Conservation (phyloP, 805 yeast genomes). For the Maudiozyma saulgeensis region DNA sequence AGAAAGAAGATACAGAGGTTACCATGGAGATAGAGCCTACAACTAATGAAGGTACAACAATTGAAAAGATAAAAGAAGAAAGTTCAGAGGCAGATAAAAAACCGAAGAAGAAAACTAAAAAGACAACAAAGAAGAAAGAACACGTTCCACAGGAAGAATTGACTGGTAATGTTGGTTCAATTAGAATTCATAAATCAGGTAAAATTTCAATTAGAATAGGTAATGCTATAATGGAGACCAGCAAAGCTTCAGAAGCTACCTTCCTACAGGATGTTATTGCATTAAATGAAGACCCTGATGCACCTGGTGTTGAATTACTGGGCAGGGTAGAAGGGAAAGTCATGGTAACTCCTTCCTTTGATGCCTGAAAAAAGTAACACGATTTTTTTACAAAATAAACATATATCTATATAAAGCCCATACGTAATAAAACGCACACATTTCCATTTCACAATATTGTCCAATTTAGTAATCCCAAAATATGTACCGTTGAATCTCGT, state of each 20-base stretch:
- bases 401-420: too few relatives aligned
- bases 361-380: neutral
- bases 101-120: conserved; percentile 1
- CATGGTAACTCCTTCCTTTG: conserved; percentile 42
- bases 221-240: conserved; percentile 54
- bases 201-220: conserved; percentile 69
- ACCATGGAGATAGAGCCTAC: conserved; percentile 1
- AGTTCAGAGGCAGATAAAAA: conserved; percentile 5
- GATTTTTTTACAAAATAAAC: too few relatives aligned
- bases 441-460: too few relatives aligned
- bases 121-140: conserved; percentile 4
- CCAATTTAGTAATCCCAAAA: too few relatives aligned
- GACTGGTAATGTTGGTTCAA: conserved; percentile 58
- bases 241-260: conserved; percentile 58
- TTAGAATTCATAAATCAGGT: conserved; percentile 79
- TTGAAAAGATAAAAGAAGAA: conserved; percentile 1
- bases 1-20: conserved; percentile 2
- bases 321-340: conserved; percentile 51
- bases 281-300: conserved; percentile 36
- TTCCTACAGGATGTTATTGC: conserved; percentile 67
- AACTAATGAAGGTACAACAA: neutral
- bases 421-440: too few relatives aligned
- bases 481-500: too few relatives aligned
- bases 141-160: conserved; percentile 8
- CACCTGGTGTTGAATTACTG: conserved; percentile 36